These are phyloP conservation scores for Flagelloscypha sp. DNA, from an alignment of 768 basidiomycete species.

Conservation along the genomic window DNA sequence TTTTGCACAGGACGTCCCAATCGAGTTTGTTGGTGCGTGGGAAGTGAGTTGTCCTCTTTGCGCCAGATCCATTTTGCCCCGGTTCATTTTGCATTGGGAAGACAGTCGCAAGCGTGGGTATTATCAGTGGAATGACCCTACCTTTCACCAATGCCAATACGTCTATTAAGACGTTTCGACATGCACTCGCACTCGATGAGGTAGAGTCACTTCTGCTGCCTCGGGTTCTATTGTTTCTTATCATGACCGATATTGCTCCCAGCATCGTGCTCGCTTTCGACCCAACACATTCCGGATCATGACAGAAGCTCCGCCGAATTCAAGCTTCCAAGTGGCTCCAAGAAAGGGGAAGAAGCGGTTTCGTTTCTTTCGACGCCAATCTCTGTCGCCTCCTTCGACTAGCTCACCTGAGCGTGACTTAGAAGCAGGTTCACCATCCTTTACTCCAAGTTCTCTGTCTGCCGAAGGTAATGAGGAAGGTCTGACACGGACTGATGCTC, in stretches of 20 bases:
- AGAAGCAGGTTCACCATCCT: no score
- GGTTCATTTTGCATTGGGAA: slow-evolving; percentile 43
- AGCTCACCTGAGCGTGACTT: no score
- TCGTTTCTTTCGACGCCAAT: no score
- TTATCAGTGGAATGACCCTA: slow-evolving; percentile 47
- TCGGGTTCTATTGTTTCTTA: no score
- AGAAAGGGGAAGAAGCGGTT: no score
- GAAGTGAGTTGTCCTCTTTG: slow-evolving; percentile 18
- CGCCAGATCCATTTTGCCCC: no score
- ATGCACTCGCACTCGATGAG: slow-evolving; percentile 74
- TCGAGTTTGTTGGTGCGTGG: slow-evolving; percentile 83
- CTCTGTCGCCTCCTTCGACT: no score
- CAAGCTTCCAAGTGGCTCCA: no score
- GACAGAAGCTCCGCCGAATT: background rate
- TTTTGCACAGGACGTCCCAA: slow-evolving; percentile 55
- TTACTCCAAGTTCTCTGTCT: no score
- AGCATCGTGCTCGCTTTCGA: slow-evolving; percentile 9
- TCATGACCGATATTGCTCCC: no score
- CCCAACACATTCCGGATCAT: slow-evolving; percentile 5
- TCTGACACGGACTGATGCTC: slow-evolving; percentile 37
- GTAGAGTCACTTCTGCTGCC: no score
- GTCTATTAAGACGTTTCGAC: slow-evolving; percentile 63
- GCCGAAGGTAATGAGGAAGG: slow-evolving; percentile 9
- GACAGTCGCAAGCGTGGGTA: slow-evolving; percentile 70
- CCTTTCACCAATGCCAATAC: slow-evolving; percentile 62